Percentiles rank a stretch among this genome's conserved stretches.
phyloP scores from a whole-genome alignment of 805 yeast genomes.

The Schwanniomyces occidentalis region DNA sequence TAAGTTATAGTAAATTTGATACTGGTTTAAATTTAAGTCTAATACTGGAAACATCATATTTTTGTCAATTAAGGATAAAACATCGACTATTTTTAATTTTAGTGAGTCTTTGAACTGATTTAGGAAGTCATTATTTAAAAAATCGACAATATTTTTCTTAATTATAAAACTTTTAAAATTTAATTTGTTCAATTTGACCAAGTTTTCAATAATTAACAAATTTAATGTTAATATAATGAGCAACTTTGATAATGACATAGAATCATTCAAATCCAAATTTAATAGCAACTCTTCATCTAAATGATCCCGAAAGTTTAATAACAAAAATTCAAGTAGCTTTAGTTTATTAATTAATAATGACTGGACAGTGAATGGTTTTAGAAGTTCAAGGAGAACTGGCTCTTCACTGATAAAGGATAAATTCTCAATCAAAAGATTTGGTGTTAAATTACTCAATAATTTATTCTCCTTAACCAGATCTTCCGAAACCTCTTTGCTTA shows the following conservation, averaged over 20 bases:
- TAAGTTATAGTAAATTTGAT: conserved; percentile 31
- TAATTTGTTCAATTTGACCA: conserved; percentile 28
- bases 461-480: neutral
- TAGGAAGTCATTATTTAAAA: conserved; percentile 17
- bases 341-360: conserved; percentile 21
- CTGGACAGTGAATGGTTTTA: conserved; percentile 30
- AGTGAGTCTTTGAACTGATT: conserved; percentile 25
- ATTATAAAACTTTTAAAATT: conserved; percentile 21
- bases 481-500: conserved; percentile 1
- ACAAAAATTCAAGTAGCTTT: conserved; percentile 24
- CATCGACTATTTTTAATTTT: conserved; percentile 30
- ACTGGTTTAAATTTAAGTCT: conserved; percentile 16
- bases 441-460: conserved; percentile 11
- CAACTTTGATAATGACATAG: conserved; percentile 25
- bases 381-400: conserved; percentile 24
- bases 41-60: conserved; percentile 20
- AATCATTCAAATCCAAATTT: conserved; percentile 22
- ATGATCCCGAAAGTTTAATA: neutral
- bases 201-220: conserved; percentile 28
- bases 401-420: conserved; percentile 24
- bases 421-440: conserved; percentile 24
- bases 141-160: conserved; percentile 17
- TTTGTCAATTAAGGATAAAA: conserved; percentile 22
- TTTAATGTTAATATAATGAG: conserved; percentile 26
- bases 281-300: conserved; percentile 8